A percentile compares a stretch with the other conserved stretches of the same genome.
Evolutionary conservation across 1,284 basidiomycete genomes (phyloP).

Genomic region (Microbotryum silenes-acaulis): DNA sequence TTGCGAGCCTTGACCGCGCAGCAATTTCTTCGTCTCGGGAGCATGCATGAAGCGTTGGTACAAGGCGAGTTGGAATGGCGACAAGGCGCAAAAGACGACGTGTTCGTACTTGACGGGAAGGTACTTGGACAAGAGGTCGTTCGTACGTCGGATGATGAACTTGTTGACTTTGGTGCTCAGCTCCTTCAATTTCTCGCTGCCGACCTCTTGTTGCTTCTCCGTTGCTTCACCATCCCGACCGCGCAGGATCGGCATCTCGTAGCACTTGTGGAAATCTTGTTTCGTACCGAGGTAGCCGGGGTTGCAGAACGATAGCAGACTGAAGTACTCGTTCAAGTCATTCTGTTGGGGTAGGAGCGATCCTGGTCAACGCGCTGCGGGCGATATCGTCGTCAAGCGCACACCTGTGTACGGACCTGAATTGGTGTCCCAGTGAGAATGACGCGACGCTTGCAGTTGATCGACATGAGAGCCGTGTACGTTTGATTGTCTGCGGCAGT

Average conservation of each 20-base stretch:
- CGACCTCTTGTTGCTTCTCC: slow-evolving; percentile 68
- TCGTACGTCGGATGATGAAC: slow-evolving; percentile 96
- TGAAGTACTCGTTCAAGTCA: slow-evolving; percentile 94
- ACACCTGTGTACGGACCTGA: slow-evolving; percentile 46
- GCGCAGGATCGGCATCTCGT: slow-evolving; percentile 85
- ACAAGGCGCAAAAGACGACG: slow-evolving; percentile 91
- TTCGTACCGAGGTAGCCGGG: slow-evolving; percentile 89
- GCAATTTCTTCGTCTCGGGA: slow-evolving; percentile 83
- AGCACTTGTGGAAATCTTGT: slow-evolving; percentile 91
- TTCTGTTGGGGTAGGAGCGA: slow-evolving; percentile 53
- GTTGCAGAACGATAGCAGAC: slow-evolving; percentile 91
- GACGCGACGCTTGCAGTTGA: slow-evolving; percentile 88
- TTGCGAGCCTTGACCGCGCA: slow-evolving; percentile 85
- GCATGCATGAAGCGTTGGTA: slow-evolving; percentile 92
- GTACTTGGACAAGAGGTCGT: slow-evolving; percentile 95
- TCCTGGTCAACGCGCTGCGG: not conserved
- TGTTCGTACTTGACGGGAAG: slow-evolving; percentile 98
- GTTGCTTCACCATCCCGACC: slow-evolving; percentile 88
- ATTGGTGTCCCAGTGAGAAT: slow-evolving; percentile 96
- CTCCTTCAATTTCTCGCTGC: slow-evolving; percentile 88
- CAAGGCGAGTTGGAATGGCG: slow-evolving; percentile 76
- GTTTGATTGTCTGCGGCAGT: slow-evolving; percentile 47
- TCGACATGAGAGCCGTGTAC: slow-evolving; percentile 72
- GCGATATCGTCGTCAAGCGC: not conserved
- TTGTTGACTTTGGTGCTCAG: slow-evolving; percentile 83